A percentile compares a stretch with the other conserved stretches of the same genome.
phyloP scores from a whole-genome alignment of 495 filamentous ascomycete genomes.

The Collariella sp. region DNA sequence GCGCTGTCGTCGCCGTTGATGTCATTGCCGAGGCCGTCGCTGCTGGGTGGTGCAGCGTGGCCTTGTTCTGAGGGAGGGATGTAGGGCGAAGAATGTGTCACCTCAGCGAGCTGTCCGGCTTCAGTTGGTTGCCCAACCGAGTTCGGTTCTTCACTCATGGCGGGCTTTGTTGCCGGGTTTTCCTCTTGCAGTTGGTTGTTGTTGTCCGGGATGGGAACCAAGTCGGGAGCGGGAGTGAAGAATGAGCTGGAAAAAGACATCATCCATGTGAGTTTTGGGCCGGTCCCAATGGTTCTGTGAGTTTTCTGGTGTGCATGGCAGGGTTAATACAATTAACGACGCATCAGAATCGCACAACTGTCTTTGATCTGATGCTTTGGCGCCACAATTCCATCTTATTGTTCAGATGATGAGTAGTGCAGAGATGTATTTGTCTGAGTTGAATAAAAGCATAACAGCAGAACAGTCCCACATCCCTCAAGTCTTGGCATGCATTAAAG shows the following conservation, averaged over 20 bases:
- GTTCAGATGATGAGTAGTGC: background rate
- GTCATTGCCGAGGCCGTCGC: constrained; percentile 8
- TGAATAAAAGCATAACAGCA: constrained; percentile 7
- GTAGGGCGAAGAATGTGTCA: background rate
- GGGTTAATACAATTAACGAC: background rate
- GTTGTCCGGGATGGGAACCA: background rate
- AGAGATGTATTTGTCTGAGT: background rate
- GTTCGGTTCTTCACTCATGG: background rate
- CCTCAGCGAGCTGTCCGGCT: background rate
- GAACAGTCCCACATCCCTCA: background rate
- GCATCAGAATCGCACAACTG: background rate
- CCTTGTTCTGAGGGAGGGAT: background rate
- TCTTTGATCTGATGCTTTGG: background rate
- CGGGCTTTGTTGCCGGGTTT: background rate
- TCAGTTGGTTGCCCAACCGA: background rate
- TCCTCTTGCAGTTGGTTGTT: background rate
- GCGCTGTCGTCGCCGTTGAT: background rate
- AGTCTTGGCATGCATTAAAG: constrained; percentile 5
- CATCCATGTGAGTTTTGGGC: constrained; percentile 8
- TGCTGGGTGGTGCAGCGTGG: background rate
- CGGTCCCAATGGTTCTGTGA: background rate
- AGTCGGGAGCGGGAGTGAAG: constrained; percentile 19
- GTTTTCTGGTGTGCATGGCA: background rate
- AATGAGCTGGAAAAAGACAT: constrained; percentile 24
- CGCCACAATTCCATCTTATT: background rate